A percentile compares a stretch with the other conserved stretches of the same genome.
Evolutionary conservation across 768 basidiomycete genomes (phyloP).

Genomic region (Dioszegia aurantiaca): DNA sequence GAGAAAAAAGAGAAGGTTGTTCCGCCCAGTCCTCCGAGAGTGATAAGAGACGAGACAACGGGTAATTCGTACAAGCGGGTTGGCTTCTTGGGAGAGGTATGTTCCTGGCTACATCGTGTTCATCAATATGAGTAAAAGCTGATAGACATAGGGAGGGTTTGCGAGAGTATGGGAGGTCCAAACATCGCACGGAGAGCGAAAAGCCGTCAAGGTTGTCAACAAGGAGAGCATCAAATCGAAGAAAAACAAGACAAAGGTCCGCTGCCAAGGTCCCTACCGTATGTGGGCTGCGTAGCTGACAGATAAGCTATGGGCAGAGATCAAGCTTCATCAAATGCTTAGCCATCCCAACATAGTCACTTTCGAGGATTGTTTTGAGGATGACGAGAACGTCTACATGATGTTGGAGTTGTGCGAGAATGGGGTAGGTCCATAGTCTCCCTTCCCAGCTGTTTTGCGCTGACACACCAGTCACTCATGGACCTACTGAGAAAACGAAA

Average conservation of each 20-base stretch:
- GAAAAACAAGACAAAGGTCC: constrained; percentile 93
- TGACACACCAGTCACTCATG: constrained; percentile 27
- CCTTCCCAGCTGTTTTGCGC: too few species aligned
- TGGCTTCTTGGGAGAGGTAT: constrained; percentile 84
- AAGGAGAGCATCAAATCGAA: constrained; percentile 87
- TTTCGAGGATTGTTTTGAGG: constrained; percentile 94
- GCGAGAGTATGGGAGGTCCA: constrained; percentile 95
- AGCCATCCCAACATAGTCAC: constrained; percentile 87
- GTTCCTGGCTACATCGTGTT: constrained; percentile 35
- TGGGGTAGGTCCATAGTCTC: constrained; percentile 62
- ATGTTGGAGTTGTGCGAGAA: constrained; percentile 86
- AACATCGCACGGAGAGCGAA: constrained; percentile 62
- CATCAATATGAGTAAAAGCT: neutral
- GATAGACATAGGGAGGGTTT: constrained; percentile 69
- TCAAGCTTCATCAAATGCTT: constrained; percentile 91
- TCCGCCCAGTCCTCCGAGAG: constrained; percentile 39
- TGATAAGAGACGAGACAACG: constrained; percentile 33
- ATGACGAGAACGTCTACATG: constrained; percentile 94
- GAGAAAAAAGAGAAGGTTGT: constrained; percentile 35
- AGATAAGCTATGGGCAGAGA: constrained; percentile 88
- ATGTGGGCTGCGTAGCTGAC: neutral
- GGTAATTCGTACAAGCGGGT: constrained; percentile 62
- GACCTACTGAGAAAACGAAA: constrained; percentile 79
- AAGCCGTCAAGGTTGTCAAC: constrained; percentile 93
- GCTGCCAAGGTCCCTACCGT: neutral